These are phyloP conservation scores for Fusarium tanahbumbuense DNA, from an alignment of 2,329 filamentous ascomycete species.

Conservation along the genomic window DNA sequence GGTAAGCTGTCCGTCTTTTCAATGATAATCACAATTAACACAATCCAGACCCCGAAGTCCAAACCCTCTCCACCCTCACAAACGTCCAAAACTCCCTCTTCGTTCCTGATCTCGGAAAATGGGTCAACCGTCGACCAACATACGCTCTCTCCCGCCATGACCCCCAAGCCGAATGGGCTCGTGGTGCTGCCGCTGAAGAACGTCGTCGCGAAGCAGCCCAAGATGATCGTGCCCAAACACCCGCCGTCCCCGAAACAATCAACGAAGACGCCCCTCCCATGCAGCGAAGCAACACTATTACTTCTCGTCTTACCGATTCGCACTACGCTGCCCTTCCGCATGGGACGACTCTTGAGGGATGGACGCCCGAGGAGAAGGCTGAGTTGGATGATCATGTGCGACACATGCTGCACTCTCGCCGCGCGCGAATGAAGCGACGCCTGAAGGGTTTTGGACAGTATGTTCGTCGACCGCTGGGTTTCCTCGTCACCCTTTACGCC, in stretches of 20 bases:
- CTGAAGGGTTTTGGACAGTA: slow-evolving; percentile 87
- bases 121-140: slow-evolving; percentile 81
- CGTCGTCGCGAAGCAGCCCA: slow-evolving; percentile 31
- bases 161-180: slow-evolving; percentile 41
- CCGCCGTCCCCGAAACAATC: background rate
- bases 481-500: slow-evolving; percentile 86
- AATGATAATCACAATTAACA: too few relatives aligned
- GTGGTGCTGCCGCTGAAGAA: slow-evolving; percentile 35
- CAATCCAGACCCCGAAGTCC: slow-evolving; percentile 88
- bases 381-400: slow-evolving; percentile 87
- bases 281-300: slow-evolving; percentile 68
- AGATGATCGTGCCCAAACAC: background rate
- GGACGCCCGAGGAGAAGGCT: slow-evolving; percentile 78
- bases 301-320: slow-evolving; percentile 73
- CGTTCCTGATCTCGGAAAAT: slow-evolving; percentile 80
- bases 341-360: slow-evolving; percentile 76
- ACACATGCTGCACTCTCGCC: slow-evolving; percentile 86
- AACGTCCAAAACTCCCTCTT: slow-evolving; percentile 94
- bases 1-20: too few relatives aligned
- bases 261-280: slow-evolving; percentile 43
- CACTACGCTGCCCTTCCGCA: slow-evolving; percentile 85
- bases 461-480: slow-evolving; percentile 78
- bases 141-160: slow-evolving; percentile 73
- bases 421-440: slow-evolving; percentile 81
- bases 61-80: slow-evolving; percentile 83